Evolutionary conservation across 192 early-diverging fungal species (phyloP).

Genomic region (Powellomyces hirtus): DNA sequence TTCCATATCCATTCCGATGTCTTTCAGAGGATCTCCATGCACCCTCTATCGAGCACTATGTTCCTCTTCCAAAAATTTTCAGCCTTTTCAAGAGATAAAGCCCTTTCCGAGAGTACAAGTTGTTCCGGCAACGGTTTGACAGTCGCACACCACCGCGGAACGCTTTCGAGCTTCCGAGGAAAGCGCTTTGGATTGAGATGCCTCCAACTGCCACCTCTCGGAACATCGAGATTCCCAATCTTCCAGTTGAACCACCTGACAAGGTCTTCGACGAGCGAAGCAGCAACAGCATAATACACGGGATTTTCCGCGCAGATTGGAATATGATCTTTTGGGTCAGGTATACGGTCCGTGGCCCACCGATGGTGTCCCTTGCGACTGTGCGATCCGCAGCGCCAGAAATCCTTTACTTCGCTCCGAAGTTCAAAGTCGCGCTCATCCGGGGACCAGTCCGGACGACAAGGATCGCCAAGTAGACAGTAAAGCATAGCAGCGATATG

Average conservation of each 20-base stretch:
- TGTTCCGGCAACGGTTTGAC: not conserved
- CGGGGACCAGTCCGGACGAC: not conserved
- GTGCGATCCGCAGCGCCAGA: slow-evolving; percentile 1
- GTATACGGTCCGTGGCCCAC: slow-evolving; percentile 12
- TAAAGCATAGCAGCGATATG: slow-evolving; percentile 8
- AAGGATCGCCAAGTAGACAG: not conserved
- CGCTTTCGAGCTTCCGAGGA: not conserved
- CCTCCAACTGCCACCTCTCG: not conserved
- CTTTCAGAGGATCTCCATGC: not conserved
- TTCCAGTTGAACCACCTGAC: slow-evolving; percentile 10
- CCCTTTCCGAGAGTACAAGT: not conserved
- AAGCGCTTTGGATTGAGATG: slow-evolving; percentile 3
- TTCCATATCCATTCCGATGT: slow-evolving; percentile 11
- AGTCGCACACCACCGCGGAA: not conserved
- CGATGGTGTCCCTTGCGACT: not conserved
- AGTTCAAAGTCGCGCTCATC: slow-evolving; percentile 4
- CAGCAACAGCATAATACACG: slow-evolving; percentile 1
- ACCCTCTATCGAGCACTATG: slow-evolving; percentile 1
- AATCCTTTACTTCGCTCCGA: slow-evolving; percentile 7
- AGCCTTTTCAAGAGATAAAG: not conserved
- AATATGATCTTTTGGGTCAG: slow-evolving; percentile 6
- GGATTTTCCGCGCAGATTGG: not conserved
- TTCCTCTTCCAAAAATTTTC: slow-evolving; percentile 7
- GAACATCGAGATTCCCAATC: not conserved
- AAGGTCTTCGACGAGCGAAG: slow-evolving; percentile 2